Evolutionary conservation across 352 stramenopile species (phyloP).

Genomic region (Pythium periplocum): DNA sequence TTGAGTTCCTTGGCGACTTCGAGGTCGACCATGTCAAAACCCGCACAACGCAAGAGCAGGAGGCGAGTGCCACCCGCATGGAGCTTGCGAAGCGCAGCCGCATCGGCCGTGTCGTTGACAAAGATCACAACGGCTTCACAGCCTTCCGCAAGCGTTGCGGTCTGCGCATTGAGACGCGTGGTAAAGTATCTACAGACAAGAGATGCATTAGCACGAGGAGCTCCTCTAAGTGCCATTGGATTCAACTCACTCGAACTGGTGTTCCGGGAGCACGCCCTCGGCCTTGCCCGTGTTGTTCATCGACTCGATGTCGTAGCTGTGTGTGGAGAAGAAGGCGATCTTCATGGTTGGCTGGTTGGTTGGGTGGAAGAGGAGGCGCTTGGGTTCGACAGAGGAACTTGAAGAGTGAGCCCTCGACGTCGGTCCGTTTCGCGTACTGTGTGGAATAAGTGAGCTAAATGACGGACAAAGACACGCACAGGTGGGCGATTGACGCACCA

Average conservation of each 20-base stretch:
- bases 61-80: conserved; percentile 42
- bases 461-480: conserved; percentile 8
- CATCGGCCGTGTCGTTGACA: conserved; percentile 81
- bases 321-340: conserved; percentile 76
- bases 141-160: conserved; percentile 41
- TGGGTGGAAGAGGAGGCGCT: not conserved
- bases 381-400: conserved; percentile 18
- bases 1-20: conserved; percentile 49
- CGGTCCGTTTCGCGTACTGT: conserved; percentile 1
- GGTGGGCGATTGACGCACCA: no score
- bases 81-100: conserved; percentile 47
- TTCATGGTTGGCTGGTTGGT: conserved; percentile 32
- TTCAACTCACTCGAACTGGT: conserved; percentile 43
- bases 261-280: conserved; percentile 30
- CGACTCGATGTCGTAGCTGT: conserved; percentile 67
- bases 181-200: conserved; percentile 38
- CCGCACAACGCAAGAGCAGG: conserved; percentile 75
- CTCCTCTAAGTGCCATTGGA: not conserved
- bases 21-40: conserved; percentile 77
- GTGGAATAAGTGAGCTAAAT: not conserved
- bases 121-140: conserved; percentile 77
- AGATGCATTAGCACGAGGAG: not conserved
- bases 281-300: conserved; percentile 37
- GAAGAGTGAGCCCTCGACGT: conserved; percentile 13
- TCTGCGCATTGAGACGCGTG: conserved; percentile 41